Evolutionary conservation across 1,284 basidiomycete genomes (phyloP), one percentile per base, ranked within the genome.

Genomic region (Fomitopsis betulina): DNA sequence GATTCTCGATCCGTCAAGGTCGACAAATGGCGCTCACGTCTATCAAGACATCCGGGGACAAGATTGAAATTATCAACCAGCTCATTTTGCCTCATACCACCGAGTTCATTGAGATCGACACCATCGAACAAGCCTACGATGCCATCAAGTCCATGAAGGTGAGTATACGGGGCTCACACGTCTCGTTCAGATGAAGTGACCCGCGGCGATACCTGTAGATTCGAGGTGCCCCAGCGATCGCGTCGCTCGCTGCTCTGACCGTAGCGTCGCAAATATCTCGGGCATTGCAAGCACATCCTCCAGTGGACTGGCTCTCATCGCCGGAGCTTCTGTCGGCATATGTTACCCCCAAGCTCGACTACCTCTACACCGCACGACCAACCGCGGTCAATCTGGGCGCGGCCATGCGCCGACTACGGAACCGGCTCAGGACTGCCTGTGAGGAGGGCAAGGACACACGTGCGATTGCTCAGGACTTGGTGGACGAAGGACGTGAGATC

Each of bases 131-230:
- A 54, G 94, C 94, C 0, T 89, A 91, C 72, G 89, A 93, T 69
- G 94, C 93, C 7, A 96, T 96, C 75, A 94, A 93, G 75, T 80
- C 87, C 13, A 96, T 97, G 94, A 93, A 92, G 80, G 91, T 86
- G 59, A 38, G 73, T 64, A 17, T 40, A 10, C 15, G 10, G 17
- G 3, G 5, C 17, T 32, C 39, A n/a, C 58, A 42, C 32, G 43
- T 40, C 45, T 53, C 53, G n/a, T 39, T 10, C 40, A 50, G 37
- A 23, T 2, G 35, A 1, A 43, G n/a, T 42, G 63, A 19, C 39
- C 27, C n/a, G 21, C 19, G 19, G 3, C 42, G 4, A 3, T 33
- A 35, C 2, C 21, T 21, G 19, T 62, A 92, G 86, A 94, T 94
- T 65, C 85, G 94, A 54, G 94, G 94, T 7, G 94, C 94, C 9